Evolutionary conservation across 2,329 filamentous ascomycete genomes (phyloP), one percentile per base, ranked within the genome.

Genomic region (Fusarium neocosmosporiellum): DNA sequence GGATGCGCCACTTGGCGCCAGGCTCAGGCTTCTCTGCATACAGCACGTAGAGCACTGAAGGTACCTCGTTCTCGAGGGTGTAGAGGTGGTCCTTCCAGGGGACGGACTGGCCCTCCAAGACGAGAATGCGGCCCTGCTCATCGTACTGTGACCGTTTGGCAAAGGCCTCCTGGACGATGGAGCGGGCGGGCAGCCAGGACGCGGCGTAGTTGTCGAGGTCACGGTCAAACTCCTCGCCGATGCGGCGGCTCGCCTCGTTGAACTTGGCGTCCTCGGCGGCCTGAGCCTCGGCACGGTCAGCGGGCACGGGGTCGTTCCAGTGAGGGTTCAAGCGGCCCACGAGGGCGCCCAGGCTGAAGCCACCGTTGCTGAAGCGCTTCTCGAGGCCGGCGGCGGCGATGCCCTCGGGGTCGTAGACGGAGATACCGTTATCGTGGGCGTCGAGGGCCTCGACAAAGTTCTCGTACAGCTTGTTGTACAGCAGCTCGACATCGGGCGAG

Each of bases 71-170:
- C 84, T 99, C 96, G 31, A 98, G 89, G 20, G 89, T 91, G 85
- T 98, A 98, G 20, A 99, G 88, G 82, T 99, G 96, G 79, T 98
- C 96, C 82, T 97, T 96, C 96, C 96, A 98, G 2, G 96, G 96
- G 69, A 96, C 93, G 66, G 93, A 91, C 80, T 93, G 91, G 37
- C 86, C 86, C 72, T 93, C 89, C 65, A 99, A 88, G 29, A 98
- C 92, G 78, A 98, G 87, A 68, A 98, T 90, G 71, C 94, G 91
- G 65, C 95, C 95, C 73, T 91, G 85, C 11, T 91, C 79, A 80
- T 98, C 93, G 79, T 90, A 89, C 74, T 92, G 86, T 31, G 83
- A 80, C 63, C 96, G 91, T 72, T 88, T 88, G 36, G 87, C 85
- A 81, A 96, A 98, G 11, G 96, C 95, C 46, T 89, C 84, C 74